Evolutionary conservation across 1,284 basidiomycete species (phyloP).

Genomic region (Sparassis latifolia): DNA sequence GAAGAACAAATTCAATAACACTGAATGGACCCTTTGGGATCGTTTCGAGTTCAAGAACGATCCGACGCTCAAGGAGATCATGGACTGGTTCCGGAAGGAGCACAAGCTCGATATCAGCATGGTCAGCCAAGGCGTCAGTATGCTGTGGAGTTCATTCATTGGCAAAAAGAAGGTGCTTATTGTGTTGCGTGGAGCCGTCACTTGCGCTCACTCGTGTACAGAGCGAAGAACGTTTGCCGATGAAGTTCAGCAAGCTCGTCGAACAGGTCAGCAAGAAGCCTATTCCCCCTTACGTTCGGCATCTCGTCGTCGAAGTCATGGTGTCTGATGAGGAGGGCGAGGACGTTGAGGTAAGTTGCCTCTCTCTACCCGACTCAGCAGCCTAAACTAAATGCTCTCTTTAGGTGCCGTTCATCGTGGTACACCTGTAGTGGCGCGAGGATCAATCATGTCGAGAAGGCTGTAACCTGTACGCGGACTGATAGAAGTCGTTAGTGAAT

Average conservation of each 20-base stretch:
- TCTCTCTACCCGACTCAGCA: neutral
- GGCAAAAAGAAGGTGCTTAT: constrained; percentile 79
- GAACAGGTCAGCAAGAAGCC: constrained; percentile 94
- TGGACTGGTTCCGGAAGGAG: constrained; percentile 79
- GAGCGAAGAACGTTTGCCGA: constrained; percentile 82
- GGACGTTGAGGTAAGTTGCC: constrained; percentile 66
- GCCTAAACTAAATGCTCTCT: neutral
- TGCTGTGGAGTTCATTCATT: constrained; percentile 95
- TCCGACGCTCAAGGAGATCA: constrained; percentile 83
- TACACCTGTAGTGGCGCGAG: constrained; percentile 15
- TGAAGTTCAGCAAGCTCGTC: constrained; percentile 89
- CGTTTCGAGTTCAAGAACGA: constrained; percentile 91
- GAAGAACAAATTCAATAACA: constrained; percentile 83
- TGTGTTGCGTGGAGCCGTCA: neutral
- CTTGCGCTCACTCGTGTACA: constrained; percentile 23
- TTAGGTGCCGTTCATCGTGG: constrained; percentile 69
- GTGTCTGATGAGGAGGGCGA: constrained; percentile 86
- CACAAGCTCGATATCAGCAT: constrained; percentile 91
- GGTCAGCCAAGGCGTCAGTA: constrained; percentile 95
- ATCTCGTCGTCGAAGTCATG: constrained; percentile 93
- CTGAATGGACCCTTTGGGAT: constrained; percentile 98
- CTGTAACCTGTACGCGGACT: neutral
- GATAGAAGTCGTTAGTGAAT: constrained; percentile 4
- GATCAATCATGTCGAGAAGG: neutral
- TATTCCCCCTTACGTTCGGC: constrained; percentile 72